A percentile compares a stretch with the other conserved stretches of the same genome.
These are phyloP conservation scores for Sugiyamaella qingdaonensis DNA, from an alignment of 805 yeast genomes.

Conservation along the genomic window DNA sequence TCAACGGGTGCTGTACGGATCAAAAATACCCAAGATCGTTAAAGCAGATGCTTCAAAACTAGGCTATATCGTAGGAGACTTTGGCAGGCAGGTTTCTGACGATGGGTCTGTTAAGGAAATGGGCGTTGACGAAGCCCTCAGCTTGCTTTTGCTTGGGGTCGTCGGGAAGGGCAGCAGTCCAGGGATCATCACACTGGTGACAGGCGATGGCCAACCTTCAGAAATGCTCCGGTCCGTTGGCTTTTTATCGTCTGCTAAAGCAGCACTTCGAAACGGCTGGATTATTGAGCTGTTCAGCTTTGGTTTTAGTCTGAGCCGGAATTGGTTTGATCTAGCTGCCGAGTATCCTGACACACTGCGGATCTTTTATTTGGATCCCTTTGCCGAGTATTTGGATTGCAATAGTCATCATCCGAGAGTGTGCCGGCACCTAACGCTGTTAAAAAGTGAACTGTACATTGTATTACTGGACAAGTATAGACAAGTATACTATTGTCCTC, in stretches of 20 bases:
- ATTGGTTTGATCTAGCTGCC: constrained; percentile 4
- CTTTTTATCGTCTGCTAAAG: constrained; percentile 6
- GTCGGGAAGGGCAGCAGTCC: neutral
- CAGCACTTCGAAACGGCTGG: constrained; percentile 14
- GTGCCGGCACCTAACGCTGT: too few species aligned
- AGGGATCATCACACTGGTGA: constrained; percentile 11
- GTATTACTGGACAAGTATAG: too few species aligned
- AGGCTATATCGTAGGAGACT: neutral
- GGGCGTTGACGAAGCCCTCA: constrained; percentile 16
- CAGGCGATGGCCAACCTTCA: constrained; percentile 17
- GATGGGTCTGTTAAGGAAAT: constrained; percentile 2
- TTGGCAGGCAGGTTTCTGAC: neutral
- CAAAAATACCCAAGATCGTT: neutral
- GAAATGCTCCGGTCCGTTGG: constrained; percentile 1
- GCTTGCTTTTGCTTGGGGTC: neutral
- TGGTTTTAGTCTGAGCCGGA: constrained; percentile 9
- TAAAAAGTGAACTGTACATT: too few species aligned
- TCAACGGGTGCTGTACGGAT: constrained; percentile 1
- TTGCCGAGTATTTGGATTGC: neutral
- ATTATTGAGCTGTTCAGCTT: constrained; percentile 15
- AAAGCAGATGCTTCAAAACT: neutral
- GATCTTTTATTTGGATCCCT: constrained; percentile 13
- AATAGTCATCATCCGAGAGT: too few species aligned
- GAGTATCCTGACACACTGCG: constrained; percentile 4
- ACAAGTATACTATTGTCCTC: too few species aligned